Conservation (phyloP, 2,329 filamentous ascomycete genomes). For the Trichoderma atroviride region DNA sequence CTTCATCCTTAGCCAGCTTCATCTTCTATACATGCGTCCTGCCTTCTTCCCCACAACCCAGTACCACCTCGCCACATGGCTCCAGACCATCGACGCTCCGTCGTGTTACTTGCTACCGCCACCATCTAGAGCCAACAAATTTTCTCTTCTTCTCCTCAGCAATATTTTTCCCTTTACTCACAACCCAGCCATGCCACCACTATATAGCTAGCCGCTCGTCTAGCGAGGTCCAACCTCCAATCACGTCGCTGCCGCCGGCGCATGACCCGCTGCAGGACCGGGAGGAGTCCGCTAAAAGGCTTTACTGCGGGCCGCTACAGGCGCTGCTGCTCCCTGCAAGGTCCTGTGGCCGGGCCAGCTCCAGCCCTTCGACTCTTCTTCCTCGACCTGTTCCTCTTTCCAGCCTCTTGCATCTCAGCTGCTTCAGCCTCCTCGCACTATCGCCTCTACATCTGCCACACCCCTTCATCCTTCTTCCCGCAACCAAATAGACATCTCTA, state of each 20-base stretch:
- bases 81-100: neutral
- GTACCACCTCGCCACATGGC: conserved; percentile 16
- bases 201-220: neutral
- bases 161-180: neutral
- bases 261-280: conserved; percentile 15
- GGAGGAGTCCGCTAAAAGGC: neutral
- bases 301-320: conserved; percentile 4
- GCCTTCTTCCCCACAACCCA: neutral
- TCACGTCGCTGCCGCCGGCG: neutral
- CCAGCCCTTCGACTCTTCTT: neutral
- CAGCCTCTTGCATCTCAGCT: neutral
- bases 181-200: neutral
- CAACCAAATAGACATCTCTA: neutral
- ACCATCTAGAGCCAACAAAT: neutral
- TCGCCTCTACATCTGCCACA: neutral
- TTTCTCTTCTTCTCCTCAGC: neutral
- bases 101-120: neutral
- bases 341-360: neutral
- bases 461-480: neutral
- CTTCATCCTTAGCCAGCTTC: neutral
- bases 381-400: neutral
- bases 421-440: neutral
- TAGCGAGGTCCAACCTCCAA: conserved; percentile 8
- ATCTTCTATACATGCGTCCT: neutral
- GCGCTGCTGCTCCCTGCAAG: conserved; percentile 4